Conservation (phyloP, 1,284 basidiomycete species). For the Wolfiporia cocos region DNA sequence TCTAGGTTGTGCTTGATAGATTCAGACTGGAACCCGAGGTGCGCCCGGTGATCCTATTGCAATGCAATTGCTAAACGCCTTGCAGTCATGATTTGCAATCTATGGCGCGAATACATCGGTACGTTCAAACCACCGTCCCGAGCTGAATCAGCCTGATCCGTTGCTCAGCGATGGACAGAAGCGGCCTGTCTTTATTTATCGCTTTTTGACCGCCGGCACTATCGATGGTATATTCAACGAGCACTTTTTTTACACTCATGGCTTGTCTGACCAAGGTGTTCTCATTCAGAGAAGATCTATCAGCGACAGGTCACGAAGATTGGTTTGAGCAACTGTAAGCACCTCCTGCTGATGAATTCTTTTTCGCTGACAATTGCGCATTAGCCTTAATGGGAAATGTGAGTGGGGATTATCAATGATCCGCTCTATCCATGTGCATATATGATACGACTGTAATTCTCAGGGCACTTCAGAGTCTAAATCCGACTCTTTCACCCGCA, state of each 20-base stretch:
- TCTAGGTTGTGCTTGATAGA: conserved; percentile 84
- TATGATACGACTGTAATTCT: conserved; percentile 1
- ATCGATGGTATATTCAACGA: conserved; percentile 57
- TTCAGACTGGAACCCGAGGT: conserved; percentile 97
- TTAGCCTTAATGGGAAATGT: conserved; percentile 65
- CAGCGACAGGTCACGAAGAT: conserved; percentile 97
- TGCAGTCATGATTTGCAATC: conserved; percentile 86
- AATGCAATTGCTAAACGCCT: not conserved
- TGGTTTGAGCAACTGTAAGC: conserved; percentile 81
- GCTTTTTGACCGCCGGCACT: conserved; percentile 78
- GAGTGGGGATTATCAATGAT: too few species aligned
- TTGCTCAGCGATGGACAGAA: conserved; percentile 85
- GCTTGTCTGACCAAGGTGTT: too few species aligned
- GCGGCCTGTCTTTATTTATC: conserved; percentile 88
- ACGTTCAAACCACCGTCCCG: conserved; percentile 11
- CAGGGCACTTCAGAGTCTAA: conserved; percentile 54
- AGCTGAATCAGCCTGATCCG: conserved; percentile 1
- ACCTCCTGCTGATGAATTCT: not conserved
- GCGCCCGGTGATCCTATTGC: conserved; percentile 2
- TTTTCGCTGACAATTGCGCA: not conserved
- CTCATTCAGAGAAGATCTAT: conserved; percentile 81
- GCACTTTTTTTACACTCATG: not conserved
- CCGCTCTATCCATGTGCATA: too few species aligned
- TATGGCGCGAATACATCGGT: conserved; percentile 97
- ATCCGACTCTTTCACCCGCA: conserved; percentile 82